Evolutionary conservation across 371 early-diverging fungal genomes (phyloP).

Genomic region (Mucor saturninus): DNA sequence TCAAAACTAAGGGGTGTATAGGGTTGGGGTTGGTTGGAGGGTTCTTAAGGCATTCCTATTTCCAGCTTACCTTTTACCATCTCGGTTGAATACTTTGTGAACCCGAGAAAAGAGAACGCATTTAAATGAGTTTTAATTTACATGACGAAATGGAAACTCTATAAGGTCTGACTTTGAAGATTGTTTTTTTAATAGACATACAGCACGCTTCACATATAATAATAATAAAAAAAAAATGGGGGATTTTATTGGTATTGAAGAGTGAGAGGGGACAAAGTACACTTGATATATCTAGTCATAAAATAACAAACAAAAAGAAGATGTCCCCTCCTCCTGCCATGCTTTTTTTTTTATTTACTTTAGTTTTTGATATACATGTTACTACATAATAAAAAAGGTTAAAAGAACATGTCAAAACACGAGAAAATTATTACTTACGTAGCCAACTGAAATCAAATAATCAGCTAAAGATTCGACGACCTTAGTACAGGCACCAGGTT

Average conservation of each 20-base stretch:
- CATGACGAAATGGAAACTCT: background rate
- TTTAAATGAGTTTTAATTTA: background rate
- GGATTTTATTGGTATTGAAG: too few species aligned
- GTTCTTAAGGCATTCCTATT: background rate
- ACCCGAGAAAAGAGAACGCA: background rate
- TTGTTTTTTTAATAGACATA: background rate
- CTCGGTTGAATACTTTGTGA: background rate
- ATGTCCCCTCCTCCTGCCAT: background rate
- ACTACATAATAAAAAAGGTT: slow-evolving; percentile 14
- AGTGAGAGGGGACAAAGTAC: too few species aligned
- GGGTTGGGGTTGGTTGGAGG: too few species aligned
- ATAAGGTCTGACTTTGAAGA: slow-evolving; percentile 4
- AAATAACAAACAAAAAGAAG: background rate
- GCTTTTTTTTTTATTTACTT: background rate
- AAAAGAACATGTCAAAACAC: slow-evolving; percentile 2
- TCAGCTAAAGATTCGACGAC: slow-evolving; percentile 84
- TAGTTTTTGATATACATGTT: slow-evolving; percentile 10
- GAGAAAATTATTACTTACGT: slow-evolving; percentile 50
- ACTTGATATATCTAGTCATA: background rate
- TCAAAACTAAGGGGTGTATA: slow-evolving; percentile 34
- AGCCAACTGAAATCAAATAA: slow-evolving; percentile 76
- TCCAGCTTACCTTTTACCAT: slow-evolving; percentile 11
- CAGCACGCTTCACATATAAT: background rate
- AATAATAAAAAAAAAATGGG: background rate
- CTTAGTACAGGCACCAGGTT: slow-evolving; percentile 78